Evolutionary conservation across 441 rosid species (phyloP).

Genomic region (Aleurites moluccanus): DNA sequence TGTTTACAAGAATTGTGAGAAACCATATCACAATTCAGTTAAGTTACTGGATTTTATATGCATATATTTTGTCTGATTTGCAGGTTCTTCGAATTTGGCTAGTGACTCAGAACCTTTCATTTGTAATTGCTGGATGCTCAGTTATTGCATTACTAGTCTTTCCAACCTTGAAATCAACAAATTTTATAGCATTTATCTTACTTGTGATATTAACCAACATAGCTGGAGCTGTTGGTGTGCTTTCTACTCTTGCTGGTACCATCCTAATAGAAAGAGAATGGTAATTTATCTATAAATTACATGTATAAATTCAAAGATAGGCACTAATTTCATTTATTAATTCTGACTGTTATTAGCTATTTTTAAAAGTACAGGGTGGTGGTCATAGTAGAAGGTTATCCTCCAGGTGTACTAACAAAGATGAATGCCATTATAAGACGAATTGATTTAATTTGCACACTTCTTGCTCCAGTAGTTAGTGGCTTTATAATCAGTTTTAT

Average conservation of each 20-base stretch:
- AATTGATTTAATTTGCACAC: constrained; percentile 72
- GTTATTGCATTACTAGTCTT: constrained; percentile 49
- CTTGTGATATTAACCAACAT: constrained; percentile 50
- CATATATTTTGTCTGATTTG: neutral
- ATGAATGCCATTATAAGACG: constrained; percentile 72
- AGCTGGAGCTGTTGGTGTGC: constrained; percentile 73
- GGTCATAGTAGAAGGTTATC: constrained; percentile 70
- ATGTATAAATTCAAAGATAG: too few species aligned
- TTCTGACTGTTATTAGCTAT: neutral
- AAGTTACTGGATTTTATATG: too few species aligned
- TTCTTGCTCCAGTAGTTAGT: constrained; percentile 71
- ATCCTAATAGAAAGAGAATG: constrained; percentile 85
- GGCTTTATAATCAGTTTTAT: constrained; percentile 79
- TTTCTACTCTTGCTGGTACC: constrained; percentile 84
- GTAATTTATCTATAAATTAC: constrained; percentile 33
- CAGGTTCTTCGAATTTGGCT: constrained; percentile 79
- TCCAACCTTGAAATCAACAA: constrained; percentile 44
- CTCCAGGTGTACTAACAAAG: constrained; percentile 47
- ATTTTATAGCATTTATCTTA: constrained; percentile 42
- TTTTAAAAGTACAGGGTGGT: constrained; percentile 58
- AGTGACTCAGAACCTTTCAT: constrained; percentile 66
- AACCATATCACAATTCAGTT: neutral
- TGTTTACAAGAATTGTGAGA: too few species aligned
- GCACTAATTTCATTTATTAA: neutral
- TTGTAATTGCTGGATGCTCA: constrained; percentile 62